phyloP scores from a whole-genome alignment of 768 basidiomycete genomes.

The Amanita fuliginea region DNA sequence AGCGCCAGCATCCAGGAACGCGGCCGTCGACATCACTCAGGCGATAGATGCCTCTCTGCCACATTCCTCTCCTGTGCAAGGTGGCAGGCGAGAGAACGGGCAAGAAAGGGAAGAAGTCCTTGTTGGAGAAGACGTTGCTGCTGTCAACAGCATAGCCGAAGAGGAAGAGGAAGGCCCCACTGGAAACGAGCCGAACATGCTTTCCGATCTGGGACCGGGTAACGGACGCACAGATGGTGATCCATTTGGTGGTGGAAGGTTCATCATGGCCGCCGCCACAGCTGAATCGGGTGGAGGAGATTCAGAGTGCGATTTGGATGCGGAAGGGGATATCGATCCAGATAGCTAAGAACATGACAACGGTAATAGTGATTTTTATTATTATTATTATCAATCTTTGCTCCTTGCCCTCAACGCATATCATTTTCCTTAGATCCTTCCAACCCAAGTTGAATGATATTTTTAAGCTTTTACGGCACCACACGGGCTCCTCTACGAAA shows the following conservation, averaged over 20 bases:
- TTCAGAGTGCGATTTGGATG: conserved; percentile 10
- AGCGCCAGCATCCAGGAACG: background rate
- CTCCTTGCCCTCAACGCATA: background rate
- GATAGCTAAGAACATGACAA: conserved; percentile 11
- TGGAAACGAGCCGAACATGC: background rate
- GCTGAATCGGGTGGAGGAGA: conserved; percentile 1
- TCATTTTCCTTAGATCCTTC: no score
- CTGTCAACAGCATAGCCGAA: background rate
- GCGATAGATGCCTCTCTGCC: background rate
- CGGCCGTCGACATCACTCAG: background rate
- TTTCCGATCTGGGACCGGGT: background rate
- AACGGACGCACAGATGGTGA: background rate
- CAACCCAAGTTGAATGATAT: background rate
- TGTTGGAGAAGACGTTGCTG: background rate
- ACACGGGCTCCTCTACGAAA: no score
- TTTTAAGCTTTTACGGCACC: no score
- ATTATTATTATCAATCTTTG: no score
- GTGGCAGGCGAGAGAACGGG: background rate
- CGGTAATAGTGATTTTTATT: conserved; percentile 9
- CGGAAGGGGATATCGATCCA: conserved; percentile 15
- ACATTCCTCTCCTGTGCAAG: no score
- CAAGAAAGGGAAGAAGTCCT: background rate
- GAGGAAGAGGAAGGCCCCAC: no score
- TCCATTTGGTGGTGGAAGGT: background rate
- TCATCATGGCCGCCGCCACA: background rate